phyloP scores from a whole-genome alignment of 345 rosid genomes.

The Dipteronia dyeriana region DNA sequence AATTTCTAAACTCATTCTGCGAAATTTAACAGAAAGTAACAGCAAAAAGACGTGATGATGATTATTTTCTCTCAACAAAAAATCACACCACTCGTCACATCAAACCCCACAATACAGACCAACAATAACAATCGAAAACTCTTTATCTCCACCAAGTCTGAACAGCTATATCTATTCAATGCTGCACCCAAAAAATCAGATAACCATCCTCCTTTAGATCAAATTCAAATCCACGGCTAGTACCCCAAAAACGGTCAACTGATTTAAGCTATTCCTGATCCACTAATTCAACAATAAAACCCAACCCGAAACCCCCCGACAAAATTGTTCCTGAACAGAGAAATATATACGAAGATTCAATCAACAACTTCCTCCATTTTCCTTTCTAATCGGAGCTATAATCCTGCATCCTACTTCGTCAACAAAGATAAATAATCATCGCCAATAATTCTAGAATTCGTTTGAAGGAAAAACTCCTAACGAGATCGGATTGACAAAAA shows the following conservation, averaged over 20 bases:
- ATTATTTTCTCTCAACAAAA: background rate
- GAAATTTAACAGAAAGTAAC: slow-evolving; percentile 13
- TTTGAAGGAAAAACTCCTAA: background rate
- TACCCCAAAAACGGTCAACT: slow-evolving; percentile 4
- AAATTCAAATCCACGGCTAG: slow-evolving; percentile 24
- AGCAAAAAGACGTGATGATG: slow-evolving; percentile 1
- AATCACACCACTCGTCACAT: slow-evolving; percentile 12
- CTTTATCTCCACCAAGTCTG: slow-evolving; percentile 12
- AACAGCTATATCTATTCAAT: slow-evolving; percentile 23
- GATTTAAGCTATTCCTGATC: slow-evolving; percentile 21
- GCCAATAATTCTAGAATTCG: slow-evolving; percentile 11
- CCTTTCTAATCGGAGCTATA: background rate
- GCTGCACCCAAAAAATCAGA: slow-evolving; percentile 11
- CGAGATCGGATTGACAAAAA: slow-evolving; percentile 1
- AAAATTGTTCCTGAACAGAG: slow-evolving; percentile 12
- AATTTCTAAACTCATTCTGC: slow-evolving; percentile 65
- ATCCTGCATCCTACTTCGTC: slow-evolving; percentile 18
- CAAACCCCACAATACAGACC: slow-evolving; percentile 4
- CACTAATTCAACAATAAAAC: slow-evolving; percentile 16
- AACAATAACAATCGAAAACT: slow-evolving; percentile 10
- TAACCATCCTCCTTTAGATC: slow-evolving; percentile 23
- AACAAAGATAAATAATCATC: slow-evolving; percentile 15
- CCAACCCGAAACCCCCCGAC: slow-evolving; percentile 1
- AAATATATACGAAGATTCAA: slow-evolving; percentile 12
- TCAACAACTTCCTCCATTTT: background rate